These are phyloP conservation scores for Spiraea crenata DNA, from an alignment of 331 rosid species.

Conservation along the genomic window DNA sequence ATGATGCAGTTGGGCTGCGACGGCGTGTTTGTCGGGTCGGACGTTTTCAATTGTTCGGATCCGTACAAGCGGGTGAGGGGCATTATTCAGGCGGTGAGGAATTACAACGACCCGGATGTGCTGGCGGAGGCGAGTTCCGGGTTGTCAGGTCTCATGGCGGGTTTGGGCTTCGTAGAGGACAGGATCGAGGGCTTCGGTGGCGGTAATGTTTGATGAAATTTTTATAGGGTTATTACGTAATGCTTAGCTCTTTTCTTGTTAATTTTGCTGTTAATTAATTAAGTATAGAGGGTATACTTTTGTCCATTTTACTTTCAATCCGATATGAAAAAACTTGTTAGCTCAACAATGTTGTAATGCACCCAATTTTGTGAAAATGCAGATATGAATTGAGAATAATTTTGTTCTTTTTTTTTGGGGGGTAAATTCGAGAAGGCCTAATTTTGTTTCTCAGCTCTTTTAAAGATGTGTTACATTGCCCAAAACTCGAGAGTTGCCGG, in stretches of 20 bases:
- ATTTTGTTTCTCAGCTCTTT: too few species aligned
- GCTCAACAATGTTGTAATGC: not conserved
- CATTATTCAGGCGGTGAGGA: conserved; percentile 55
- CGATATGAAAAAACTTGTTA: not conserved
- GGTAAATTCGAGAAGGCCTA: too few species aligned
- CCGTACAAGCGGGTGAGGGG: conserved; percentile 57
- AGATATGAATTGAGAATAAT: conserved; percentile 2
- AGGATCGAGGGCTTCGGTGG: conserved; percentile 39
- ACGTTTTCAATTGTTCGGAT: conserved; percentile 47
- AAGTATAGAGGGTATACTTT: conserved; percentile 2
- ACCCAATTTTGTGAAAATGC: conserved; percentile 1
- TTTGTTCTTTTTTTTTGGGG: not conserved
- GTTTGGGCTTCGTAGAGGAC: conserved; percentile 43
- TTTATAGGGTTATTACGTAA: not conserved
- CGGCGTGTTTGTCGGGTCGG: conserved; percentile 60
- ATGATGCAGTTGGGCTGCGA: conserved; percentile 84
- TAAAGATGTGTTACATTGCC: too few species aligned
- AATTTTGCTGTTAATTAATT: not conserved
- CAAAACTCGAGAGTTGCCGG: too few species aligned
- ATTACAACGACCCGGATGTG: conserved; percentile 56
- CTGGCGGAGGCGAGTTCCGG: conserved; percentile 51
- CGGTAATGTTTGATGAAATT: conserved; percentile 15
- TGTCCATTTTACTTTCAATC: not conserved
- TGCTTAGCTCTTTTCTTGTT: not conserved
- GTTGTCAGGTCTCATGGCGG: conserved; percentile 35